Evolutionary conservation across 306 rosid species (phyloP).

Genomic region (Glycyrrhiza uralensis): DNA sequence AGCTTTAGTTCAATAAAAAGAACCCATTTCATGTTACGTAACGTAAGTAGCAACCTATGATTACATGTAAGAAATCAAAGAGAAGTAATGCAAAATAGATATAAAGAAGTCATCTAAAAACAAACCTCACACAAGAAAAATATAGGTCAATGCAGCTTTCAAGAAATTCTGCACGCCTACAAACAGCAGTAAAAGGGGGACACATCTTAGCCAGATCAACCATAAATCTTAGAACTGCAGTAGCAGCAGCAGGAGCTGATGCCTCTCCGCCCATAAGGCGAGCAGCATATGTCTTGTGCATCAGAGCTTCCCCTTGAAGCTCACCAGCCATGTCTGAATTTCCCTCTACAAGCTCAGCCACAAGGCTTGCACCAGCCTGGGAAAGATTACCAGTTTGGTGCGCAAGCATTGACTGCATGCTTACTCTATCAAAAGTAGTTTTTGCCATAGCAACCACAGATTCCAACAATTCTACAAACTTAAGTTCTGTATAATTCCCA

Average conservation of each 20-base stretch:
- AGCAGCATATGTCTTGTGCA: conserved; percentile 99
- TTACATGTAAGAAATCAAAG: background rate
- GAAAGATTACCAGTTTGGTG: conserved; percentile 95
- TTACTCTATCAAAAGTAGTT: conserved; percentile 87
- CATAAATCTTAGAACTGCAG: conserved; percentile 94
- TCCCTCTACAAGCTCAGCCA: conserved; percentile 96
- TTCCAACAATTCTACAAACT: conserved; percentile 82
- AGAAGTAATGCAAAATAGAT: background rate
- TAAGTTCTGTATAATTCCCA: conserved; percentile 69
- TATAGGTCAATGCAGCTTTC: conserved; percentile 94
- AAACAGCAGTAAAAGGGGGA: conserved; percentile 78
- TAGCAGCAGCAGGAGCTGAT: conserved; percentile 97
- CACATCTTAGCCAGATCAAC: conserved; percentile 99
- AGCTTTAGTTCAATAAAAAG: conserved; percentile 14
- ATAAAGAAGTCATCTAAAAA: conserved; percentile 11
- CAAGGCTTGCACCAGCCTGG: conserved; percentile 91
- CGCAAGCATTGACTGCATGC: conserved; percentile 91
- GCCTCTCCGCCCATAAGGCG: conserved; percentile 99
- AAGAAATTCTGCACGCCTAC: conserved; percentile 90
- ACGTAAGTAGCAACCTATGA: conserved; percentile 2
- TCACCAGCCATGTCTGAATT: conserved; percentile 97
- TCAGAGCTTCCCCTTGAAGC: conserved; percentile 98
- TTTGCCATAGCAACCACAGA: conserved; percentile 91
- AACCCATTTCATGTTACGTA: background rate
- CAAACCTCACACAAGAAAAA: conserved; percentile 97